Conservation (phyloP, 2,329 filamentous ascomycete genomes). For the Aspergillus awamori region DNA sequence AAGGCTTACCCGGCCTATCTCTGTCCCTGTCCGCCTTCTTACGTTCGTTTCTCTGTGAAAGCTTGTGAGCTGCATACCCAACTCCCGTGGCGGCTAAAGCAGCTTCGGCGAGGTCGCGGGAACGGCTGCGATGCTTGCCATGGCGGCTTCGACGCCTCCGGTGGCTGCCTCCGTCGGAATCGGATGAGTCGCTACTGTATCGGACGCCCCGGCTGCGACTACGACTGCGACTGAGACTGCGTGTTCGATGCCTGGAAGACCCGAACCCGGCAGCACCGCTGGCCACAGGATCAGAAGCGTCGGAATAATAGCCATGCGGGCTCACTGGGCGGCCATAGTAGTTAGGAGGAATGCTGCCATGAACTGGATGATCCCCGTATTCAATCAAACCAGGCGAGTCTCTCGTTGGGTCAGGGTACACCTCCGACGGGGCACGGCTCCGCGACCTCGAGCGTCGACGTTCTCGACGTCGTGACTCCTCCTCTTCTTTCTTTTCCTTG, state of each 20-base stretch:
- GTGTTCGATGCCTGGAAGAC: constrained; percentile 36
- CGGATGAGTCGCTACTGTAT: constrained; percentile 41
- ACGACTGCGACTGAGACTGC: constrained; percentile 54
- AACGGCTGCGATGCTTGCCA: constrained; percentile 43
- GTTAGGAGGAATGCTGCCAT: constrained; percentile 55
- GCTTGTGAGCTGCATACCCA: constrained; percentile 60
- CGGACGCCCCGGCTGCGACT: constrained; percentile 41
- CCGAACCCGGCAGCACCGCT: constrained; percentile 32
- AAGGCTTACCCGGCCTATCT: constrained; percentile 48
- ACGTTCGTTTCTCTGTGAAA: constrained; percentile 58
- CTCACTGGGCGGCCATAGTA: constrained; percentile 49
- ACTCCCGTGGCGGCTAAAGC: constrained; percentile 61
- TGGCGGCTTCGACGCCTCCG: constrained; percentile 35
- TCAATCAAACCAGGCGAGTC: constrained; percentile 61
- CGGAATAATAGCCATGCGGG: constrained; percentile 43
- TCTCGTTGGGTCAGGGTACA: constrained; percentile 43
- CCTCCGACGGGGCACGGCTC: constrained; percentile 43
- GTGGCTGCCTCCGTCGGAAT: constrained; percentile 39
- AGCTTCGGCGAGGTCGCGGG: constrained; percentile 54
- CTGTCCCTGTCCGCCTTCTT: constrained; percentile 58
- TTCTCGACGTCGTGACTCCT: constrained; percentile 37
- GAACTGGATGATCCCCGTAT: constrained; percentile 65
- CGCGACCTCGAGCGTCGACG: constrained; percentile 52
- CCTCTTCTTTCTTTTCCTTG: constrained; percentile 61
- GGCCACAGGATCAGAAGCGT: constrained; percentile 48